Conservation (phyloP, 2,329 filamentous ascomycete genomes). For the Alternaria rosae region DNA sequence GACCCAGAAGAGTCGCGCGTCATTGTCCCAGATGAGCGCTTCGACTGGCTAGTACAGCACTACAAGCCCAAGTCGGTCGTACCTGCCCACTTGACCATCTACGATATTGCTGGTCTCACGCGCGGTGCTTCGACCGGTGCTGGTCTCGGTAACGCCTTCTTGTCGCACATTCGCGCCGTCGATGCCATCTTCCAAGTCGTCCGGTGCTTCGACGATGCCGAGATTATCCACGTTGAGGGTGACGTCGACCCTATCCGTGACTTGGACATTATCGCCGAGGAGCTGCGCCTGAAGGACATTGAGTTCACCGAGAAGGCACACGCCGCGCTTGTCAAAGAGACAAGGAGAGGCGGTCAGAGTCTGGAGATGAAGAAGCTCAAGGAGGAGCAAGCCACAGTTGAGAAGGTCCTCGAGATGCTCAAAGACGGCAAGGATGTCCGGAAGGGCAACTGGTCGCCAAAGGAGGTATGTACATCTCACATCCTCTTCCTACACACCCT, state of each 20-base stretch:
- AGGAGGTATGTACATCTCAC: slow-evolving; percentile 77
- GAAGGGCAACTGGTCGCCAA: slow-evolving; percentile 86
- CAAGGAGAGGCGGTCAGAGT: slow-evolving; percentile 89
- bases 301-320: slow-evolving; percentile 97
- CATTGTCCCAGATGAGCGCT: slow-evolving; percentile 93
- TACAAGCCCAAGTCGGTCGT: slow-evolving; percentile 98
- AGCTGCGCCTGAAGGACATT: slow-evolving; percentile 96
- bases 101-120: slow-evolving; percentile 97
- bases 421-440: slow-evolving; percentile 92
- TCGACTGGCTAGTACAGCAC: slow-evolving; percentile 93
- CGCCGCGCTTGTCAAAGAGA: slow-evolving; percentile 92
- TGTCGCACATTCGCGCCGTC: slow-evolving; percentile 97
- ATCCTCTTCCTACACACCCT: slow-evolving; percentile 22
- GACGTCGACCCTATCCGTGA: slow-evolving; percentile 96
- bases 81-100: slow-evolving; percentile 97
- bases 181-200: slow-evolving; percentile 98
- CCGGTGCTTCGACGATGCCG: slow-evolving; percentile 96
- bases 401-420: slow-evolving; percentile 84
- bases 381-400: slow-evolving; percentile 91
- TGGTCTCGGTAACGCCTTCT: slow-evolving; percentile 95
- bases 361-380: slow-evolving; percentile 98
- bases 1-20: slow-evolving; percentile 98
- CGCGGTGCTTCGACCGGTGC: slow-evolving; percentile 96
- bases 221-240: slow-evolving; percentile 99
- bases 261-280: slow-evolving; percentile 94